A percentile compares a stretch with the other conserved stretches of the same genome.
Conservation (phyloP, 1,284 basidiomycete species). For the Taiwanofungus camphoratus region DNA sequence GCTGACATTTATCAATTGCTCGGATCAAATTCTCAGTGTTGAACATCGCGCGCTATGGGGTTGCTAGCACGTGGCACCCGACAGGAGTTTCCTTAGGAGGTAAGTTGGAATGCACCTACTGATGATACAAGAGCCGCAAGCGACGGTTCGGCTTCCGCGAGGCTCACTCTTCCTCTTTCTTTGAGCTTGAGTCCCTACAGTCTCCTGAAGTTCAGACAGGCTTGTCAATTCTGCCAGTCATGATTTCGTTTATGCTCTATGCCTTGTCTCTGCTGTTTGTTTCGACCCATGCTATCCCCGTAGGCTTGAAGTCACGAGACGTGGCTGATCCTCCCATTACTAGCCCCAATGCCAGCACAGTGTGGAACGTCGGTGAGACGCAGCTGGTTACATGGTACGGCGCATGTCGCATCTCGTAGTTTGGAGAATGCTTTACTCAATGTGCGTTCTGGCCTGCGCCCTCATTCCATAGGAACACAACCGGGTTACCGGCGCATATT, state of each 20-base stretch:
- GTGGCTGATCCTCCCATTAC: constrained; percentile 15
- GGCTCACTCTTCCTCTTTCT: constrained; percentile 5
- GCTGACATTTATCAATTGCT: no score
- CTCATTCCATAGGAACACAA: constrained; percentile 25
- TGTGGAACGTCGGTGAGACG: constrained; percentile 15
- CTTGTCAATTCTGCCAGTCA: constrained; percentile 3
- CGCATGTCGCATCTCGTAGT: not conserved
- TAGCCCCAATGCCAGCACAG: constrained; percentile 13
- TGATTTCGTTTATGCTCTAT: constrained; percentile 9
- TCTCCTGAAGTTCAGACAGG: not conserved
- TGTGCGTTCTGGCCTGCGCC: not conserved
- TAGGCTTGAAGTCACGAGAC: constrained; percentile 8
- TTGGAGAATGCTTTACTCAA: not conserved
- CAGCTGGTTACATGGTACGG: constrained; percentile 16
- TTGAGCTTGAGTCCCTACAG: constrained; percentile 1
- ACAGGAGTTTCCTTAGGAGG: no score
- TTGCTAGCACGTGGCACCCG: no score
- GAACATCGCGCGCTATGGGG: no score
- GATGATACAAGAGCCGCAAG: constrained; percentile 5
- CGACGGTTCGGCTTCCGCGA: constrained; percentile 4
- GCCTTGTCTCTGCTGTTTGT: constrained; percentile 8
- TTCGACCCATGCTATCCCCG: constrained; percentile 3
- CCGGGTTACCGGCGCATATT: constrained; percentile 21
- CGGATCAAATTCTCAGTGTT: no score
- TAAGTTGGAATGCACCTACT: constrained; percentile 1